phyloP scores from a whole-genome alignment of 202 grass and related monocot species.

The Miscanthus sacchariflorus region DNA sequence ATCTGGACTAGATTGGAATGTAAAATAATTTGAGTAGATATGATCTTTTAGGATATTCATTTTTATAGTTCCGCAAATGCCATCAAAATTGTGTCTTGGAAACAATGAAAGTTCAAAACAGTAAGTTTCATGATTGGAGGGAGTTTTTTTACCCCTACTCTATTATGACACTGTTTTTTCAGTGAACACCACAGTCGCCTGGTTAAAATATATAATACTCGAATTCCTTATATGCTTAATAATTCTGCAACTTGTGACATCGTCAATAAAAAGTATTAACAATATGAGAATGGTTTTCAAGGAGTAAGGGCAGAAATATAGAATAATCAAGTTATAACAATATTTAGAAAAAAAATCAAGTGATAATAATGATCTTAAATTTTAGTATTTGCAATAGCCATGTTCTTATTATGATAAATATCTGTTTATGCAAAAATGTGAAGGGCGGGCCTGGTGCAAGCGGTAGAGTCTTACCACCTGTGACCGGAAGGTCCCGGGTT shows the following conservation, averaged over 20 bases:
- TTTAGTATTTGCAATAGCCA: not conserved
- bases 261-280: not conserved
- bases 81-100: slow-evolving; percentile 1
- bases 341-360: not conserved
- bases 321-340: slow-evolving; percentile 10
- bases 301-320: slow-evolving; percentile 11
- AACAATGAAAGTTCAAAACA: slow-evolving; percentile 12
- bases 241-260: not conserved
- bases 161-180: slow-evolving; percentile 1
- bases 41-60: not conserved
- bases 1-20: not conserved
- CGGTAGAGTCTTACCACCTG: too few relatives aligned
- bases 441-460: too few relatives aligned
- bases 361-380: slow-evolving; percentile 2
- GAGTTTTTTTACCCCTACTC: not conserved
- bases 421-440: not conserved
- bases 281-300: slow-evolving; percentile 19
- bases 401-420: not conserved
- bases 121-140: not conserved
- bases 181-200: not conserved
- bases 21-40: slow-evolving; percentile 20
- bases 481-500: too few relatives aligned
- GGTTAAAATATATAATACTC: not conserved
- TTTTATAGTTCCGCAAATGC: not conserved
- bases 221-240: slow-evolving; percentile 22